phyloP scores from a whole-genome alignment of 177 flowering plant species.

The Telopea speciosissima region DNA sequence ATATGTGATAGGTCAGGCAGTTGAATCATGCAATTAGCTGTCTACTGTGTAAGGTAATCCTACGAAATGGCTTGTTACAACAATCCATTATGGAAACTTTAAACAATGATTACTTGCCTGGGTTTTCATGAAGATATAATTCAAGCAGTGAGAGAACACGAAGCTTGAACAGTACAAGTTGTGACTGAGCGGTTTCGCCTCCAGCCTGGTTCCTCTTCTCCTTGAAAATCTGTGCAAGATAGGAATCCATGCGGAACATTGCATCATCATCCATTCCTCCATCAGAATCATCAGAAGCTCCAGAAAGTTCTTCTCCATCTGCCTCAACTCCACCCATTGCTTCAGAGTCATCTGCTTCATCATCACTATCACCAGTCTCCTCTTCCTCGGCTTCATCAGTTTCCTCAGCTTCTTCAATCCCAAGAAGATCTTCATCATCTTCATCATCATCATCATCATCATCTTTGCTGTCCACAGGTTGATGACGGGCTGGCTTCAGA shows the following conservation, averaged over 20 bases:
- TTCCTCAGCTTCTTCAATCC: slow-evolving; percentile 76
- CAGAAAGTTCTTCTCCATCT: slow-evolving; percentile 25
- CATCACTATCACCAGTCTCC: slow-evolving; percentile 65
- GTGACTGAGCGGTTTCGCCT: slow-evolving; percentile 76
- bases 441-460: slow-evolving; percentile 57
- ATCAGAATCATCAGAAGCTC: slow-evolving; percentile 57
- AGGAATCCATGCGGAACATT: slow-evolving; percentile 89
- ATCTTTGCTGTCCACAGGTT: slow-evolving; percentile 35
- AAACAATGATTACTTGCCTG: slow-evolving; percentile 46
- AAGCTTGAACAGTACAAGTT: slow-evolving; percentile 84
- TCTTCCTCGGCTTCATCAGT: slow-evolving; percentile 55
- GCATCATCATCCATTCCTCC: slow-evolving; percentile 94
- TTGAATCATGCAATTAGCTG: neutral
- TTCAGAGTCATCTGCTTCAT: slow-evolving; percentile 55
- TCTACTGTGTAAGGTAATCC: neutral
- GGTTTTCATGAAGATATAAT: slow-evolving; percentile 73
- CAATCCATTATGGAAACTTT: neutral
- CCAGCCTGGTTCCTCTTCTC: slow-evolving; percentile 75
- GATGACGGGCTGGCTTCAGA: slow-evolving; percentile 73
- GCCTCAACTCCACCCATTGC: slow-evolving; percentile 25
- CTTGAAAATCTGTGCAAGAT: slow-evolving; percentile 67
- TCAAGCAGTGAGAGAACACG: slow-evolving; percentile 89
- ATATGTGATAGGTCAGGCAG: neutral
- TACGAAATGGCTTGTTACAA: neutral
- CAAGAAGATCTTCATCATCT: slow-evolving; percentile 63